phyloP scores from a whole-genome alignment of 768 basidiomycete species.

The Mycena galericulata region DNA sequence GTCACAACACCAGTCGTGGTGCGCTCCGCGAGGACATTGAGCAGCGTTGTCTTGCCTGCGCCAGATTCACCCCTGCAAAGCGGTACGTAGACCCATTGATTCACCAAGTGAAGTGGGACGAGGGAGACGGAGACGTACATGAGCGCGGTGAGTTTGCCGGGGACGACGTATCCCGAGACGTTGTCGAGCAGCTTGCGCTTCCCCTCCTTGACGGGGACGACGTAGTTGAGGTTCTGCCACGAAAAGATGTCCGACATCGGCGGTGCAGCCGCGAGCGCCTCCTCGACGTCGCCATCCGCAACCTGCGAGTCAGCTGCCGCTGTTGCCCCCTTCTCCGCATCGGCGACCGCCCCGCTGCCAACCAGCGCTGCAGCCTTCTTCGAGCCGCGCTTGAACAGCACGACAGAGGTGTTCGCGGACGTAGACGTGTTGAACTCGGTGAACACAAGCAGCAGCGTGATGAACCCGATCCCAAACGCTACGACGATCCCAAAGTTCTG shows the following conservation, averaged over 20 bases:
- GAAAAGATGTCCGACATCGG: constrained; percentile 55
- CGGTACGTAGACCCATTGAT: background rate
- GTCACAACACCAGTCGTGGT: constrained; percentile 58
- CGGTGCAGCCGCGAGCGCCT: constrained; percentile 45
- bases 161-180: constrained; percentile 85
- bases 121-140: constrained; percentile 63
- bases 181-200: constrained; percentile 70
- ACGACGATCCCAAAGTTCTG: constrained; percentile 79
- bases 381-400: constrained; percentile 76
- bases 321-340: constrained; percentile 39
- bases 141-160: constrained; percentile 82
- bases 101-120: too few species aligned
- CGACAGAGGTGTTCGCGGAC: constrained; percentile 53
- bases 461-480: constrained; percentile 71
- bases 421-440: constrained; percentile 65
- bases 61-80: constrained; percentile 22
- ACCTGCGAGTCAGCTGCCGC: background rate
- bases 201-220: constrained; percentile 64
- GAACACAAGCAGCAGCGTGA: constrained; percentile 65
- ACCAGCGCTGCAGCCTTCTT: constrained; percentile 35
- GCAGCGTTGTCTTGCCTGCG: constrained; percentile 62
- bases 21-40: constrained; percentile 68
- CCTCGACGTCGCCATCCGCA: constrained; percentile 29
- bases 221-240: constrained; percentile 72
- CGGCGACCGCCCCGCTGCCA: constrained; percentile 19